These are phyloP conservation scores for Crepidotus variabilis DNA, from an alignment of 768 basidiomycete species.

Conservation along the genomic window DNA sequence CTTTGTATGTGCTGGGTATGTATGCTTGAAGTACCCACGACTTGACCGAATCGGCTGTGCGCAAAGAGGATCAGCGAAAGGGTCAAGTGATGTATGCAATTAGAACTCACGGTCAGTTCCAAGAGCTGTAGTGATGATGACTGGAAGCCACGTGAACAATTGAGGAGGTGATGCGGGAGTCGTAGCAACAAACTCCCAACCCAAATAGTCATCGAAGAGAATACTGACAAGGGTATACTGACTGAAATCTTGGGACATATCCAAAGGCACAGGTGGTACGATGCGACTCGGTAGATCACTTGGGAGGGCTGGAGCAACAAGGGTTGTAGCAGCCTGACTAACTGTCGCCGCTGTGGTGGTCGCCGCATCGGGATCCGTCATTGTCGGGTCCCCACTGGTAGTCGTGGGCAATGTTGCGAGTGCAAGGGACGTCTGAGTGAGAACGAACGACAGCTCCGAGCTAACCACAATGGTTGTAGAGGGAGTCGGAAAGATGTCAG, in stretches of 20 bases:
- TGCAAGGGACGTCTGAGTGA: slow-evolving; percentile 39
- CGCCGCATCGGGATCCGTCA: slow-evolving; percentile 45
- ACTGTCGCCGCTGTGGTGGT: slow-evolving; percentile 19
- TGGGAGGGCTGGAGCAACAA: slow-evolving; percentile 44
- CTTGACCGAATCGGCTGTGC: slow-evolving; percentile 29
- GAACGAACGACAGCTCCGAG: slow-evolving; percentile 40
- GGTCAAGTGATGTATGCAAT: neutral
- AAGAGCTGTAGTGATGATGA: slow-evolving; percentile 30
- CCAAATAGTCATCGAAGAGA: slow-evolving; percentile 53
- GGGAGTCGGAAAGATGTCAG: neutral
- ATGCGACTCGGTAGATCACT: slow-evolving; percentile 59
- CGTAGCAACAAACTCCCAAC: slow-evolving; percentile 67
- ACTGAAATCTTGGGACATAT: slow-evolving; percentile 23
- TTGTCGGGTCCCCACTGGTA: slow-evolving; percentile 16
- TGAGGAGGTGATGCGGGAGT: slow-evolving; percentile 62
- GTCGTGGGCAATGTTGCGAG: slow-evolving; percentile 31
- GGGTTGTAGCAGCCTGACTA: slow-evolving; percentile 18
- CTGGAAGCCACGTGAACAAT: slow-evolving; percentile 71
- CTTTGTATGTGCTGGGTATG: slow-evolving; percentile 53
- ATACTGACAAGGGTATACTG: slow-evolving; percentile 57
- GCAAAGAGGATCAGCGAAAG: neutral
- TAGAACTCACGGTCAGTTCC: slow-evolving; percentile 6
- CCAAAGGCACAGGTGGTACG: slow-evolving; percentile 35
- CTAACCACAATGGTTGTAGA: slow-evolving; percentile 28
- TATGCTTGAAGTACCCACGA: slow-evolving; percentile 66